Percentiles rank a stretch among this genome's conserved stretches.
Evolutionary conservation across 352 stramenopile genomes (phyloP).

Genomic region (Aphanomyces cochlioides): DNA sequence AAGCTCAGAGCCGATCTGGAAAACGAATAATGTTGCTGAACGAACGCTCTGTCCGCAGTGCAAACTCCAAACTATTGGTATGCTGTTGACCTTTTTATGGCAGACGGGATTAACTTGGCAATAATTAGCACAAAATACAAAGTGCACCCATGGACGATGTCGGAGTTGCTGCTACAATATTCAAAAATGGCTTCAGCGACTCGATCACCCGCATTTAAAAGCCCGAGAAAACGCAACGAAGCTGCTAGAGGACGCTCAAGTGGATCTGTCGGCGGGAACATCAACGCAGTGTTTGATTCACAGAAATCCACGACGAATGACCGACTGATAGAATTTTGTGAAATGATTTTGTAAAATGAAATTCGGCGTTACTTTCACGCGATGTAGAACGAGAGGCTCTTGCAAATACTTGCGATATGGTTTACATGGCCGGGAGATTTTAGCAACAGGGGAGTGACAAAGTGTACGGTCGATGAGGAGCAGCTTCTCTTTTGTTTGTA

Average conservation of each 20-base stretch:
- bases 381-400: no score
- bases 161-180: conserved; percentile 16
- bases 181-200: conserved; percentile 12
- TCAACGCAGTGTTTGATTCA: neutral
- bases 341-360: no score
- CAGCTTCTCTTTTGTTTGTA: no score
- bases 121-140: neutral
- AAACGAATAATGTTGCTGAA: conserved; percentile 17
- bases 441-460: no score
- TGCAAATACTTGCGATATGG: no score
- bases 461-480: no score
- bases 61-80: neutral
- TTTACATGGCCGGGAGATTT: no score
- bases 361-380: no score
- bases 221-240: neutral
- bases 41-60: neutral
- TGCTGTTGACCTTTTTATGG: neutral
- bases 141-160: conserved; percentile 7
- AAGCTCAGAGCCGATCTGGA: conserved; percentile 3
- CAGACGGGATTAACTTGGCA: neutral
- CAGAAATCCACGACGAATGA: neutral
- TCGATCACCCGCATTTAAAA: neutral
- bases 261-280: neutral
- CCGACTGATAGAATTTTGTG: neutral
- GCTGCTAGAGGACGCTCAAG: neutral